These are phyloP conservation scores for Monosporascus cannonballus DNA, from an alignment of 2,329 filamentous ascomycete species.

Conservation along the genomic window DNA sequence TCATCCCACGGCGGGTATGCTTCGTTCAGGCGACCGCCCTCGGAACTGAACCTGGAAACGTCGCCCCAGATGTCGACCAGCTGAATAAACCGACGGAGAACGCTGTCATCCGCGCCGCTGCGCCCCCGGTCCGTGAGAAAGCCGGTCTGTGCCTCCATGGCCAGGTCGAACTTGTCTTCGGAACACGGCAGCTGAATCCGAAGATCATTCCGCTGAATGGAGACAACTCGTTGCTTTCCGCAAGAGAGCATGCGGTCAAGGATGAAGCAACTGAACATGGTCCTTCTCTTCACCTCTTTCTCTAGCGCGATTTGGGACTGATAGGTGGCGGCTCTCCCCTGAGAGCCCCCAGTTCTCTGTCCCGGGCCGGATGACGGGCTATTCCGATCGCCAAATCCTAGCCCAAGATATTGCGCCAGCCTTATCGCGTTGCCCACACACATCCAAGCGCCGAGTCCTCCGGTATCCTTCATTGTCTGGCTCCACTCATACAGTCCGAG, in stretches of 20 bases:
- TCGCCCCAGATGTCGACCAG: constrained; percentile 55
- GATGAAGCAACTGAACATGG: constrained; percentile 70
- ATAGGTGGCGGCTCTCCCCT: constrained; percentile 11
- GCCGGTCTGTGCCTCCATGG: constrained; percentile 48
- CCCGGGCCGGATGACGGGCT: constrained; percentile 9
- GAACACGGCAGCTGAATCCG: constrained; percentile 63
- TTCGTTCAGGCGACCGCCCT: constrained; percentile 45
- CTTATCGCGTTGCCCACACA: constrained; percentile 59
- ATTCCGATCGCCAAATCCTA: constrained; percentile 50
- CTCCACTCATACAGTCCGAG: constrained; percentile 68
- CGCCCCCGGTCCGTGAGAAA: constrained; percentile 32
- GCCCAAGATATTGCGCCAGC: constrained; percentile 55
- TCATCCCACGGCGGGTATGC: constrained; percentile 53
- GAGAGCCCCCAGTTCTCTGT: constrained; percentile 9
- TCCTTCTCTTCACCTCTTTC: constrained; percentile 60
- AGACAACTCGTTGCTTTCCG: constrained; percentile 54
- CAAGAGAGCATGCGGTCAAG: constrained; percentile 64
- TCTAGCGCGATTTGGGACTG: constrained; percentile 39
- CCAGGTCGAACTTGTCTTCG: constrained; percentile 58
- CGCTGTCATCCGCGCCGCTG: constrained; percentile 35
- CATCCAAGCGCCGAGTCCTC: constrained; percentile 58
- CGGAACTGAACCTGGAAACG: constrained; percentile 50
- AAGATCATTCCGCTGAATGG: constrained; percentile 53
- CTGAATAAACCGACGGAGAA: constrained; percentile 47
- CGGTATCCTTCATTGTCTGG: constrained; percentile 42